Conservation (phyloP, 495 filamentous ascomycete genomes). For the Recurvomyces mirabilis region DNA sequence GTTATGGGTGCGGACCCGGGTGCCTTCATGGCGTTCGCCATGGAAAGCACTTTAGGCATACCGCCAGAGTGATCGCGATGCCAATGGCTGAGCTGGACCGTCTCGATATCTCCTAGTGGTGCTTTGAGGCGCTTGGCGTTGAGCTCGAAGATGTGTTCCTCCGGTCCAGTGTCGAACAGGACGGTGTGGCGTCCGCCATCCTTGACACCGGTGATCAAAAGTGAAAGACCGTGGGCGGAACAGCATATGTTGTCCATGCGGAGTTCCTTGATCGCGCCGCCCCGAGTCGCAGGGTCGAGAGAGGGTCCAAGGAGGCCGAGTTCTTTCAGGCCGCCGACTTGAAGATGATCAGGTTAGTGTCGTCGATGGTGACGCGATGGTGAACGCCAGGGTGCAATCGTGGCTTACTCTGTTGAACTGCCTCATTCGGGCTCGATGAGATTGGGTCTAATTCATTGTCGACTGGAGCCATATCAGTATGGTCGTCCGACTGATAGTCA, state of each 20-base stretch:
- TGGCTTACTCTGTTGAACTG: too few species aligned
- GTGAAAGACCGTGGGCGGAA: constrained; percentile 47
- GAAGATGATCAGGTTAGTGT: constrained; percentile 6
- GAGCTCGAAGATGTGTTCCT: constrained; percentile 44
- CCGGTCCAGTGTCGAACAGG: constrained; percentile 51
- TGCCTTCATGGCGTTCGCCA: constrained; percentile 33
- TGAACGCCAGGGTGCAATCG: too few species aligned
- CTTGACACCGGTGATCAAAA: constrained; percentile 46
- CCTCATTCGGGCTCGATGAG: constrained; percentile 39
- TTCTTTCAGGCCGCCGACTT: constrained; percentile 29
- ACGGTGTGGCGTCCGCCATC: constrained; percentile 41
- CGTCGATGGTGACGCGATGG: too few species aligned
- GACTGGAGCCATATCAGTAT: constrained; percentile 33
- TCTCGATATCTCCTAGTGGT: constrained; percentile 33
- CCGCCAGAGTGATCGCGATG: constrained; percentile 54
- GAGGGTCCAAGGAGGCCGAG: constrained; percentile 33
- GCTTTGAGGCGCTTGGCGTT: constrained; percentile 42
- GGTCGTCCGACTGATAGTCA: not conserved
- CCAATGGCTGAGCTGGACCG: constrained; percentile 43
- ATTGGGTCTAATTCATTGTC: constrained; percentile 50
- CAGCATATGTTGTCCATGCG: constrained; percentile 50
- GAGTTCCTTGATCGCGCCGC: constrained; percentile 34
- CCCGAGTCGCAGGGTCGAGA: constrained; percentile 23
- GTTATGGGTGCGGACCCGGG: constrained; percentile 24
- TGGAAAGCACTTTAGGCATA: constrained; percentile 40